Evolutionary conservation across 2,329 filamentous ascomycete genomes (phyloP), one percentile per base, ranked within the genome.

Genomic region (Clonostachys rhizophaga): DNA sequence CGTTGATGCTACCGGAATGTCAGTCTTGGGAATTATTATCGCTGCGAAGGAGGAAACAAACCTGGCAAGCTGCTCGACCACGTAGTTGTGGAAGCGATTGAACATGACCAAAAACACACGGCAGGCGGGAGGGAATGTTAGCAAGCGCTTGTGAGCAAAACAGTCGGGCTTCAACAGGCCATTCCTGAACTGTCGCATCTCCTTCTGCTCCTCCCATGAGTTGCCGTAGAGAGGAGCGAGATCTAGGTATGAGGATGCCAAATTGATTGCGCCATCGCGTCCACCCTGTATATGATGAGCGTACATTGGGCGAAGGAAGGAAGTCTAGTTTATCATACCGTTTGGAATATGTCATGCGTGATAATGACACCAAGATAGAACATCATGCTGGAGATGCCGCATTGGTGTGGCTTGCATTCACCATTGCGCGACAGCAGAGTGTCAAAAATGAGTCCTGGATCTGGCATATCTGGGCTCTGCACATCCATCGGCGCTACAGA

Each of bases 61-160:
- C 49, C 35, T 70, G 0, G 87, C 87, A n/a, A 96, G 71, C 50
- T 92, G 86, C 46, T 83, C 79, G 2, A 88, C 91, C 0, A 91
- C 81, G 53, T 94, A 78, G 66, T 97, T 96, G 67, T 96, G 92
- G 67, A 95, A 95, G 24, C 84, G 79, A 57, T 86, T 86, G 67
- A 90, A 85, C 86, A 91, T 89, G 64, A 91, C 76, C 24, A 91
- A 67, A 5, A 91, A 58, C 5, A 88, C 82, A 47, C 81, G 78
- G 5, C 87, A 85, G 12, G 86, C 86, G 0, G 88, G 84, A 0
- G 87, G 88, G 57, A 88, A 84, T 9, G 81, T 84, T 20, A 85
- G 66, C 3, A 91, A 69, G 46, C 87, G 76, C 64, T 83, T 83
- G 58, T 90, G 86, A 4, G 84, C 81, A 54, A 87, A 91, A 8